phyloP scores from a whole-genome alignment of 2,329 filamentous ascomycete genomes.

The Passalora sequoiae region DNA sequence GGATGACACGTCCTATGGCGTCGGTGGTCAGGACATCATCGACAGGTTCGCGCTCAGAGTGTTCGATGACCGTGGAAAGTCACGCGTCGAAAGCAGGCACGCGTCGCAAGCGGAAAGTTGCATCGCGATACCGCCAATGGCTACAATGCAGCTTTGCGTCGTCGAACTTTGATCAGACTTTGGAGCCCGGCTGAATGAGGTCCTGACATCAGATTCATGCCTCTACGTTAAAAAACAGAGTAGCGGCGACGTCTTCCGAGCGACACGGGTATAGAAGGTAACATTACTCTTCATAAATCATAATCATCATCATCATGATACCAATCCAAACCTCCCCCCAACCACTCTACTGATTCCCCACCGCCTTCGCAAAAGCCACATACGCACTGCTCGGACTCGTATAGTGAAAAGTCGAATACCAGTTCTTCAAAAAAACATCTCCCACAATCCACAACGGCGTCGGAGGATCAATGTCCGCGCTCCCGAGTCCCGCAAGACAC shows the following conservation, averaged over 20 bases:
- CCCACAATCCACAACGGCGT: constrained; percentile 23
- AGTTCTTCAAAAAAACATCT: constrained; percentile 26
- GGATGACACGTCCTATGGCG: constrained; percentile 1
- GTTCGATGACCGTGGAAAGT: constrained; percentile 16
- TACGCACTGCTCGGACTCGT: constrained; percentile 14
- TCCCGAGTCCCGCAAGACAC: constrained; percentile 21
- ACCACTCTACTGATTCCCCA: constrained; percentile 2
- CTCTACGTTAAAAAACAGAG: too few relatives aligned
- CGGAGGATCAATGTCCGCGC: constrained; percentile 18
- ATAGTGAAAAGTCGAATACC: constrained; percentile 23
- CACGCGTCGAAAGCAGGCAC: too few relatives aligned
- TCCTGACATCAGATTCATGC: too few relatives aligned
- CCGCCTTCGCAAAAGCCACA: constrained; percentile 25
- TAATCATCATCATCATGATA: too few relatives aligned
- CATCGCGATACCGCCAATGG: too few relatives aligned
- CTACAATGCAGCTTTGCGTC: too few relatives aligned
- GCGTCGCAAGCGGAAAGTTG: too few relatives aligned
- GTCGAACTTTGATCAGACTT: too few relatives aligned
- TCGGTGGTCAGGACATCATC: constrained; percentile 15
- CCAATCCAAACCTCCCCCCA: not conserved
- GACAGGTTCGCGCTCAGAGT: constrained; percentile 6
- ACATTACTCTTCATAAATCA: too few relatives aligned
- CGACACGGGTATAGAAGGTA: too few relatives aligned
- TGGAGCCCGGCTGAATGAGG: too few relatives aligned
- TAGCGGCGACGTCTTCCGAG: too few relatives aligned